A percentile compares a stretch with the other conserved stretches of the same genome.
Conservation (phyloP, 1,139 yeast species). For the Sugiyamaella neomexicana region DNA sequence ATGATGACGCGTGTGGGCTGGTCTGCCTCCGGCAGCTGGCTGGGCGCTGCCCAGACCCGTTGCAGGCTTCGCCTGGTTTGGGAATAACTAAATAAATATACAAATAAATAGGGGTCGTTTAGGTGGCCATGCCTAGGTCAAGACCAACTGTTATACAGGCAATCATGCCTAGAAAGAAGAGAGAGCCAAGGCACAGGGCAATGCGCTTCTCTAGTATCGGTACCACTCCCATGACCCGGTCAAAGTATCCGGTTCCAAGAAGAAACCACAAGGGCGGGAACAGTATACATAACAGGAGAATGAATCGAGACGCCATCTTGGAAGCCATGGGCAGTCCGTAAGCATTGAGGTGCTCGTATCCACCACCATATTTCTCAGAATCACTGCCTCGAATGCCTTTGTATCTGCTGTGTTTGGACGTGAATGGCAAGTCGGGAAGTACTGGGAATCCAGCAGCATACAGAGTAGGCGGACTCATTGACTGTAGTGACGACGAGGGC, state of each 20-base stretch:
- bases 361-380: constrained; percentile 2
- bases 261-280: constrained; percentile 45
- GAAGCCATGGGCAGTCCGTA: constrained; percentile 26
- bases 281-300: constrained; percentile 30
- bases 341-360: constrained; percentile 11
- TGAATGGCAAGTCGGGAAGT: constrained; percentile 17
- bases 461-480: constrained; percentile 13
- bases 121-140: constrained; percentile 21
- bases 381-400: constrained; percentile 6
- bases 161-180: constrained; percentile 33
- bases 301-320: constrained; percentile 20
- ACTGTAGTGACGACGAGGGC: constrained; percentile 10
- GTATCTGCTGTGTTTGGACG: constrained; percentile 8
- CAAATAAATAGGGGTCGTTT: constrained; percentile 15
- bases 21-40: constrained; percentile 1
- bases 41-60: not conserved
- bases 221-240: constrained; percentile 37
- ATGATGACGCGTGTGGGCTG: too few species aligned
- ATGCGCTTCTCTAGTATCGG: constrained; percentile 36
- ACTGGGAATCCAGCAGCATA: constrained; percentile 19
- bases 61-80: not conserved
- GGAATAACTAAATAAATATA: constrained; percentile 3
- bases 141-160: constrained; percentile 37
- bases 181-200: constrained; percentile 32
- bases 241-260: constrained; percentile 41